These are phyloP conservation scores for Candida smagusa DNA, from an alignment of 1,139 yeast species.

Conservation along the genomic window DNA sequence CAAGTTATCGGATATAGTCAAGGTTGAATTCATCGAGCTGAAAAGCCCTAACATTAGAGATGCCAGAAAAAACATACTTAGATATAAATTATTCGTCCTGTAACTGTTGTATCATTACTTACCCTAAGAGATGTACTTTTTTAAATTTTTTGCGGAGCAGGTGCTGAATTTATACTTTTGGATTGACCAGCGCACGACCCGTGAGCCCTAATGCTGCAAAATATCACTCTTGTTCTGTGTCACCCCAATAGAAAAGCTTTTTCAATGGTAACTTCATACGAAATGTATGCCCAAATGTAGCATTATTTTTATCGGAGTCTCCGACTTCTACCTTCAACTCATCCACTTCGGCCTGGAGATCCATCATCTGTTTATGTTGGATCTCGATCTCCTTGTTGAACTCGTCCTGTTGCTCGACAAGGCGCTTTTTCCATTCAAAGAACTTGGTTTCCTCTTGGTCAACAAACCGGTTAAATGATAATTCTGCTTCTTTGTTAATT, in stretches of 20 bases:
- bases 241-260: no score
- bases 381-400: conserved; percentile 56
- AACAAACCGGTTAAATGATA: conserved; percentile 17
- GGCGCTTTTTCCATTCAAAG: conserved; percentile 61
- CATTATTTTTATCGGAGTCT: not conserved
- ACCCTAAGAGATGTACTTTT: conserved; percentile 1
- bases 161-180: not conserved
- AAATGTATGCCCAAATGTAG: not conserved
- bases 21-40: conserved; percentile 60
- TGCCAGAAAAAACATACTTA: conserved; percentile 62
- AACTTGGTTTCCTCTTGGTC: conserved; percentile 57
- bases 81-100: conserved; percentile 40
- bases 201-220: not conserved
- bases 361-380: conserved; percentile 20
- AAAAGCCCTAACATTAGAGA: conserved; percentile 65
- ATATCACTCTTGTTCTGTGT: no score
- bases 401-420: conserved; percentile 52
- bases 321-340: conserved; percentile 36
- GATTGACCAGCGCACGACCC: not conserved
- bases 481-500: conserved; percentile 43
- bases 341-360: conserved; percentile 19
- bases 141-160: not conserved
- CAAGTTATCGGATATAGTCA: conserved; percentile 46
- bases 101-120: conserved; percentile 4
- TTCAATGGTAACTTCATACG: no score